phyloP scores from a whole-genome alignment of 805 yeast genomes.

The Barnettozyma siamensis region DNA sequence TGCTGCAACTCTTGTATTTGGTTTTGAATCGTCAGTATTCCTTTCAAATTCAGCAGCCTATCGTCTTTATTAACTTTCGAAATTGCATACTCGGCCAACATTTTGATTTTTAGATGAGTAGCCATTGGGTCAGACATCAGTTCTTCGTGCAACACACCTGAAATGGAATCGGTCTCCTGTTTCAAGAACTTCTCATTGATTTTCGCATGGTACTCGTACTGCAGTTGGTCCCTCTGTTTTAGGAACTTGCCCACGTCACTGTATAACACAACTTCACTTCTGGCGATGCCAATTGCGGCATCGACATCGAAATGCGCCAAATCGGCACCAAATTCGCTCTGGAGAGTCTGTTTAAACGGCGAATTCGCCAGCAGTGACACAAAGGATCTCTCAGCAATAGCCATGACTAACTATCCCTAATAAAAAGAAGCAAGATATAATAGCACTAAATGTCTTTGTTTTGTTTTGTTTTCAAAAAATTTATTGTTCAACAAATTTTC shows the following conservation, averaged over 20 bases:
- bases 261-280: constrained; percentile 5
- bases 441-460: no score
- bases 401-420: not conserved
- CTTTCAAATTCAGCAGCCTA: constrained; percentile 12
- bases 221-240: not conserved
- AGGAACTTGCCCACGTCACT: constrained; percentile 14
- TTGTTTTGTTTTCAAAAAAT: not conserved
- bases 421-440: no score
- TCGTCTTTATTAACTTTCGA: constrained; percentile 10
- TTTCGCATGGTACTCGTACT: constrained; percentile 1
- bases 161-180: constrained; percentile 1
- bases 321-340: constrained; percentile 6
- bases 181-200: constrained; percentile 1
- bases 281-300: constrained; percentile 4
- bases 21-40: constrained; percentile 6
- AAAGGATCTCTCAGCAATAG: not conserved
- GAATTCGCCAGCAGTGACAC: constrained; percentile 11
- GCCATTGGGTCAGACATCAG: constrained; percentile 9
- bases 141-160: constrained; percentile 13
- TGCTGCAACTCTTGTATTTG: constrained; percentile 9
- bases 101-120: constrained; percentile 16
- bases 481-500: not conserved
- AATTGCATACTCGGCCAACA: constrained; percentile 20
- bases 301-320: constrained; percentile 3
- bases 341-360: constrained; percentile 19